These are phyloP conservation scores for Metschnikowia cubensis DNA, from an alignment of 805 yeast genomes.

Conservation along the genomic window DNA sequence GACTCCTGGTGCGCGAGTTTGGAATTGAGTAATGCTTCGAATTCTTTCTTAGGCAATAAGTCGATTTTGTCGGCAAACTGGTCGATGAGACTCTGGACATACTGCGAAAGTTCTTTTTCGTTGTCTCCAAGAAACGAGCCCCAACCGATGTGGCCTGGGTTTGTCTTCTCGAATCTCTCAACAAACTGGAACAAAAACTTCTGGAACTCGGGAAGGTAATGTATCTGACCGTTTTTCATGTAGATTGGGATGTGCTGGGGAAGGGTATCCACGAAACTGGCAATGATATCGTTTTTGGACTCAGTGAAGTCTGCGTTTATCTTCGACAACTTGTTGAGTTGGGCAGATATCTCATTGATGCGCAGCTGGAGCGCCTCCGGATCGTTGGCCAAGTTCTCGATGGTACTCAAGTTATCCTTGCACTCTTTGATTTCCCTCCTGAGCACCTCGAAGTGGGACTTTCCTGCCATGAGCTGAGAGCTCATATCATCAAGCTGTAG, in stretches of 20 bases:
- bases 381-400: conserved; percentile 8
- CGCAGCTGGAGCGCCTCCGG: conserved; percentile 15
- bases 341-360: conserved; percentile 17
- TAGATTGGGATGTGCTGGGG: conserved; percentile 33
- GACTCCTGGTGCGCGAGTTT: conserved; percentile 23
- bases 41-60: conserved; percentile 18
- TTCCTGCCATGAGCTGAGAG: not conserved
- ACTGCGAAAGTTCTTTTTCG: conserved; percentile 18
- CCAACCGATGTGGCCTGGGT: conserved; percentile 19
- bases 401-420: conserved; percentile 10
- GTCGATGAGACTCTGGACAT: conserved; percentile 11
- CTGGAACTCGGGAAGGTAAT: conserved; percentile 37
- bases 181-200: conserved; percentile 31
- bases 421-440: conserved; percentile 13
- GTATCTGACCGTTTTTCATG: conserved; percentile 31
- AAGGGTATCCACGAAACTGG: conserved; percentile 19
- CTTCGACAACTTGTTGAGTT: conserved; percentile 14
- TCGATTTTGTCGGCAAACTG: conserved; percentile 9
- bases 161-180: conserved; percentile 21
- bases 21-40: conserved; percentile 22
- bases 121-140: conserved; percentile 21
- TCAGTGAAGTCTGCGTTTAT: conserved; percentile 14
- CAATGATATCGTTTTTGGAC: conserved; percentile 17
- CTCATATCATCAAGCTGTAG: conserved; percentile 10
- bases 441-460: conserved; percentile 10